phyloP scores from a whole-genome alignment of 805 yeast genomes.

The Kuraishia piskuri region DNA sequence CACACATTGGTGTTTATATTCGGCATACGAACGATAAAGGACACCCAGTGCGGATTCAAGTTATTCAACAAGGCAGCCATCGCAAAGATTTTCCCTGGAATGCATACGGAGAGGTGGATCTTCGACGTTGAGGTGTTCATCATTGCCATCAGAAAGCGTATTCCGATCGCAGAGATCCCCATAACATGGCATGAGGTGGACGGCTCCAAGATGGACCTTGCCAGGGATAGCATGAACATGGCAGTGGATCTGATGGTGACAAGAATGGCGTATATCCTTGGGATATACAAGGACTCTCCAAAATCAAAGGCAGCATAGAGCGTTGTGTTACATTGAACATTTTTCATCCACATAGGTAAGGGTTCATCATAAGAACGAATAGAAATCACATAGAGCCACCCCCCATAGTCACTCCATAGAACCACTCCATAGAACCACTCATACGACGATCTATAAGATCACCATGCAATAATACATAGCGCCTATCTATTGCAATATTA shows the following conservation, averaged over 20 bases:
- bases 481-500: too few species aligned
- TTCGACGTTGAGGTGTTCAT: constrained; percentile 91
- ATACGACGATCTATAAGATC: too few species aligned
- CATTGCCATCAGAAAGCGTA: constrained; percentile 62
- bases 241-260: constrained; percentile 90
- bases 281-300: constrained; percentile 53
- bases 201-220: constrained; percentile 90
- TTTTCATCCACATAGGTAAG: too few species aligned
- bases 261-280: constrained; percentile 78
- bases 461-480: too few species aligned
- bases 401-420: too few species aligned
- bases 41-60: constrained; percentile 97
- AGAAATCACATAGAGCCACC: neutral
- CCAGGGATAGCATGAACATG: constrained; percentile 86
- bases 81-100: constrained; percentile 62
- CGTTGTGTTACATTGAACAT: too few species aligned
- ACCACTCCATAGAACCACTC: too few species aligned
- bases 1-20: constrained; percentile 81
- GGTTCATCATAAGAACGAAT: too few species aligned
- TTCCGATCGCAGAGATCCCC: constrained; percentile 68
- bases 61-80: constrained; percentile 72
- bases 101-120: constrained; percentile 98
- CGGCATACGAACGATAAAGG: constrained; percentile 80
- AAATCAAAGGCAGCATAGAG: neutral
- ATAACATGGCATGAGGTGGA: constrained; percentile 96